A percentile compares a stretch with the other conserved stretches of the same genome.
phyloP scores from a whole-genome alignment of 73 alveolate species.

The Paramecium sexaurelia region DNA sequence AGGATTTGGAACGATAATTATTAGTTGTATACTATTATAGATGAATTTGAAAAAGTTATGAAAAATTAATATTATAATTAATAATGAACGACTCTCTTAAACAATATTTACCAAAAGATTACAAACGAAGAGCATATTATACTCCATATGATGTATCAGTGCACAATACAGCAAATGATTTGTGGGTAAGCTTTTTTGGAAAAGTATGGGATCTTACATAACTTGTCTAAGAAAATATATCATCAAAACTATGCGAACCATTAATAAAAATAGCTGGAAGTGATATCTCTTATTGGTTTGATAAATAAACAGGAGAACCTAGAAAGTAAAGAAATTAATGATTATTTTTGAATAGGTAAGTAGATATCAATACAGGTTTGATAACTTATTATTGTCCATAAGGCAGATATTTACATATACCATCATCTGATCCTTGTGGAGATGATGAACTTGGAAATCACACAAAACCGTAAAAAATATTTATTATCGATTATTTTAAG shows the following conservation, averaged over 20 bases:
- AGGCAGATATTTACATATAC: slow-evolving; percentile 97
- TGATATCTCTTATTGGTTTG: slow-evolving; percentile 98
- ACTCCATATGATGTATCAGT: slow-evolving; percentile 94
- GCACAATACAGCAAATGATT: slow-evolving; percentile 95
- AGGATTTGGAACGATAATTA: background rate
- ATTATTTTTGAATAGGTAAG: slow-evolving; percentile 63
- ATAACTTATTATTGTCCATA: slow-evolving; percentile 92
- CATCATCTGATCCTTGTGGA: slow-evolving; percentile 91
- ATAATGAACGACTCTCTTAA: background rate
- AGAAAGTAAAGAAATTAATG: slow-evolving; percentile 60
- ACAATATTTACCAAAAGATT: slow-evolving; percentile 76
- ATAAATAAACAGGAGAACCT: slow-evolving; percentile 93
- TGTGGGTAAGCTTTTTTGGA: slow-evolving; percentile 95
- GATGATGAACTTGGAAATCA: slow-evolving; percentile 10
- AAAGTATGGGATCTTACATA: slow-evolving; percentile 92
- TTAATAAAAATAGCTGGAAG: slow-evolving; percentile 95
- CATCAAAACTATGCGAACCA: slow-evolving; percentile 83
- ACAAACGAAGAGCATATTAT: slow-evolving; percentile 86
- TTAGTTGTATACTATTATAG: background rate
- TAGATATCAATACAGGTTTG: slow-evolving; percentile 93
- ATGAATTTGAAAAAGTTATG: background rate
- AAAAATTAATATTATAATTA: background rate
- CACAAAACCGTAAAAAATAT: slow-evolving; percentile 33
- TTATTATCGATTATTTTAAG: slow-evolving; percentile 33
- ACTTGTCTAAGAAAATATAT: slow-evolving; percentile 82